These are phyloP conservation scores for Ceratocystis cubensis DNA, from an alignment of 2,329 filamentous ascomycete genomes.

Conservation along the genomic window DNA sequence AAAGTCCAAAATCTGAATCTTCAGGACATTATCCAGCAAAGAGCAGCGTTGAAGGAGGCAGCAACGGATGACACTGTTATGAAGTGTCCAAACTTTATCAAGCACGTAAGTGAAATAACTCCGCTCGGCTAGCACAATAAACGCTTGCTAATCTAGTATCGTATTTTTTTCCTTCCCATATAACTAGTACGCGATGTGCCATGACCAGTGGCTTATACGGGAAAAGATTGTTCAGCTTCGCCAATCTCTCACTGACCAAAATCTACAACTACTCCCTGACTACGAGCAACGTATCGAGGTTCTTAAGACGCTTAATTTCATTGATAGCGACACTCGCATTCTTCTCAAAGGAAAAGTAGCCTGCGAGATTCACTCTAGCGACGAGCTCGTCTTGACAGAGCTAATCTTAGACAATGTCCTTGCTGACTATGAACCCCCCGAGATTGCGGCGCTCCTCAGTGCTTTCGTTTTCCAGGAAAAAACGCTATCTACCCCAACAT, in stretches of 20 bases:
- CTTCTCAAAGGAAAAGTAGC: constrained; percentile 97
- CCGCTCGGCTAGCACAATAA: neutral
- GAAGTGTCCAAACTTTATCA: constrained; percentile 65
- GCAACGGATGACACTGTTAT: constrained; percentile 55
- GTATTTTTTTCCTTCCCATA: neutral
- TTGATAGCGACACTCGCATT: constrained; percentile 75
- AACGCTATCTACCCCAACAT: constrained; percentile 64
- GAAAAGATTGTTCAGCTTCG: constrained; percentile 83
- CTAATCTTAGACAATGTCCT: constrained; percentile 93
- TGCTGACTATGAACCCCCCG: constrained; percentile 86
- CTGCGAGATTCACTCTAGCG: constrained; percentile 93
- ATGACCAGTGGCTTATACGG: constrained; percentile 92
- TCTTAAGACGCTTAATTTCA: constrained; percentile 80
- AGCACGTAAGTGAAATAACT: constrained; percentile 54
- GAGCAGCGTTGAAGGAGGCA: constrained; percentile 48
- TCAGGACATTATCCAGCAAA: constrained; percentile 64
- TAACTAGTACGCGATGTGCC: constrained; percentile 75
- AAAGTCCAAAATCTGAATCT: constrained; percentile 73
- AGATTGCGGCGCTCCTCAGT: constrained; percentile 87
- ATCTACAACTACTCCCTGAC: constrained; percentile 86
- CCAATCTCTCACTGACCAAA: constrained; percentile 86
- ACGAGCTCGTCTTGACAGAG: constrained; percentile 91
- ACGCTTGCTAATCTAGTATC: constrained; percentile 1
- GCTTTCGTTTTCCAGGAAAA: constrained; percentile 98
- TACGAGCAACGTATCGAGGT: constrained; percentile 93